Conservation (phyloP, 345 rosid genomes). For the Trapa incisa region DNA sequence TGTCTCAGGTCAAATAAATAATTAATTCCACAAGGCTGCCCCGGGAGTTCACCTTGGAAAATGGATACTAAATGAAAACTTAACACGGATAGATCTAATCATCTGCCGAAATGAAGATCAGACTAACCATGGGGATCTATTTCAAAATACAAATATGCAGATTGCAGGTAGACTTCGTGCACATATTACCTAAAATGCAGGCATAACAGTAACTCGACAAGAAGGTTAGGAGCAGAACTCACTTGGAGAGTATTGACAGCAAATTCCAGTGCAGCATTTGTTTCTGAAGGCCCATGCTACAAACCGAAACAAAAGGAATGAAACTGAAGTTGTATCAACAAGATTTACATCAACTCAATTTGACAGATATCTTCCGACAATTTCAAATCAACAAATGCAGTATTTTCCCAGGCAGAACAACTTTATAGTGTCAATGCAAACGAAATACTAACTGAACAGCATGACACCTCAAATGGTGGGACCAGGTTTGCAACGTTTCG, state of each 20-base stretch:
- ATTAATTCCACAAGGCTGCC: background rate
- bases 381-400: background rate
- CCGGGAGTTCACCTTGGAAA: background rate
- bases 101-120: background rate
- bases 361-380: background rate
- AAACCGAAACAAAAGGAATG: conserved; percentile 13
- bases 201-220: background rate
- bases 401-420: background rate
- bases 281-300: conserved; percentile 86
- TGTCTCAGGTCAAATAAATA: background rate
- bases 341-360: background rate
- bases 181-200: background rate
- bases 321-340: background rate
- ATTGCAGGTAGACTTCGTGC: background rate
- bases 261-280: conserved; percentile 92
- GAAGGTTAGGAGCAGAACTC: conserved; percentile 2
- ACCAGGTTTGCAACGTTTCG: conserved; percentile 90
- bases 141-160: background rate
- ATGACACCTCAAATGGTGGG: conserved; percentile 62
- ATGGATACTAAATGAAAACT: background rate
- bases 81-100: background rate
- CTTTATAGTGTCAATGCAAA: background rate
- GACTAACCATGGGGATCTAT: background rate
- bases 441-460: background rate
- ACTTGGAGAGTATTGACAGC: conserved; percentile 72